A percentile compares a stretch with the other conserved stretches of the same genome.
Evolutionary conservation across 2,329 filamentous ascomycete species (phyloP).

Genomic region (Alternaria infectoria): DNA sequence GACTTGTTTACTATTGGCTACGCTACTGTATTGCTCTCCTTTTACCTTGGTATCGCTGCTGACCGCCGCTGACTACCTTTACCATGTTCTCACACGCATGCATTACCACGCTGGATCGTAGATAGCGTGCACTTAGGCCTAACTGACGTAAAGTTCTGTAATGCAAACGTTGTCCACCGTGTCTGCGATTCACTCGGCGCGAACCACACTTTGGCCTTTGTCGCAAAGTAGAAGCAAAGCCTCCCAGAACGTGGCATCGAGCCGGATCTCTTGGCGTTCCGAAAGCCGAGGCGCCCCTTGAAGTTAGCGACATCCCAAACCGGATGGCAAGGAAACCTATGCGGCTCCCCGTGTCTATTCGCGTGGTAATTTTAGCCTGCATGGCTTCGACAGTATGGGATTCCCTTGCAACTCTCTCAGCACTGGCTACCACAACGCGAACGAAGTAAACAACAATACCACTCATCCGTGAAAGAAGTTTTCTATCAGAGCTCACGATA

Average conservation of each 20-base stretch:
- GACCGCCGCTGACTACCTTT: slow-evolving; percentile 9
- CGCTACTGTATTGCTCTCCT: slow-evolving; percentile 1
- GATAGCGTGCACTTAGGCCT: neutral
- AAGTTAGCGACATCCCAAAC: neutral
- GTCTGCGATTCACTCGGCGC: neutral
- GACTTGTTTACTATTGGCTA: slow-evolving; percentile 20
- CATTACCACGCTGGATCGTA: neutral
- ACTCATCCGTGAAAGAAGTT: neutral
- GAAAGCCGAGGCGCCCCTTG: slow-evolving; percentile 1
- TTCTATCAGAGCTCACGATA: neutral
- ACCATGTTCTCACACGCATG: slow-evolving; percentile 10
- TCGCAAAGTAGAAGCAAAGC: neutral
- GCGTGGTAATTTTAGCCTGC: neutral
- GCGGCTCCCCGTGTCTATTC: neutral
- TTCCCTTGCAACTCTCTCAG: neutral
- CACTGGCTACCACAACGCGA: neutral
- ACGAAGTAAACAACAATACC: neutral
- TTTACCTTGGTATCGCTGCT: slow-evolving; percentile 2
- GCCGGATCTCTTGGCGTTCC: slow-evolving; percentile 2
- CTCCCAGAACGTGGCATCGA: neutral
- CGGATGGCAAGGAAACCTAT: neutral
- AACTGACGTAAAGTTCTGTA: neutral
- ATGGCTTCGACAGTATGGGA: neutral
- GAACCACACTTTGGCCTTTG: neutral
- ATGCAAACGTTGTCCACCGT: neutral